phyloP scores from a whole-genome alignment of 2,329 filamentous ascomycete genomes.

The Pseudogymnoascus sp. region DNA sequence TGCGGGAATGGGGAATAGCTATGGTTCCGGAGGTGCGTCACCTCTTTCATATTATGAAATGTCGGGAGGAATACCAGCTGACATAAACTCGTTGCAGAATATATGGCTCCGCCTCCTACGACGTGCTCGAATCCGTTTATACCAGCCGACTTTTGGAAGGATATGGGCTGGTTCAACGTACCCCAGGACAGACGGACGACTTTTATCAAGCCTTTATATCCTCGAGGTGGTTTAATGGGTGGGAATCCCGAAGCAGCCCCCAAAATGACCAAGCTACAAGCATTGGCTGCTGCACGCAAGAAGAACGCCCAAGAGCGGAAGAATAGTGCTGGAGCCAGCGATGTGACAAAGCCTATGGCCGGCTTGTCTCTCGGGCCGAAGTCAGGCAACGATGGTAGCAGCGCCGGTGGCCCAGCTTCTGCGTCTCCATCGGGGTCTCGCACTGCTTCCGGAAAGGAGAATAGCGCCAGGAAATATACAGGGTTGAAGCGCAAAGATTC shows the following conservation, averaged over 20 bases:
- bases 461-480: constrained; percentile 21
- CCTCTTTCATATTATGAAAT: constrained; percentile 11
- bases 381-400: not conserved
- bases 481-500: constrained; percentile 27
- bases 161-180: constrained; percentile 77
- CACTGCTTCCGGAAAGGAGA: constrained; percentile 6
- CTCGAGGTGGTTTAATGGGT: constrained; percentile 64
- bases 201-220: constrained; percentile 52
- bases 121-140: constrained; percentile 30
- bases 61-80: not conserved
- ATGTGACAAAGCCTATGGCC: constrained; percentile 24
- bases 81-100: not conserved
- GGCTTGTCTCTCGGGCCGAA: constrained; percentile 11
- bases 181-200: constrained; percentile 58
- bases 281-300: constrained; percentile 76
- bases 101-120: constrained; percentile 11
- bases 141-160: constrained; percentile 61
- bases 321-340: constrained; percentile 13
- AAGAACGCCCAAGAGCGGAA: constrained; percentile 66
- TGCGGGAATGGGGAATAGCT: not conserved
- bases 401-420: not conserved
- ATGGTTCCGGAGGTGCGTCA: constrained; percentile 22
- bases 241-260: constrained; percentile 57
- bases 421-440: not conserved
- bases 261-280: constrained; percentile 85